Base-by-base conservation (phyloP, 495 filamentous ascomycete species). In the Tricharina praecox region DNA sequence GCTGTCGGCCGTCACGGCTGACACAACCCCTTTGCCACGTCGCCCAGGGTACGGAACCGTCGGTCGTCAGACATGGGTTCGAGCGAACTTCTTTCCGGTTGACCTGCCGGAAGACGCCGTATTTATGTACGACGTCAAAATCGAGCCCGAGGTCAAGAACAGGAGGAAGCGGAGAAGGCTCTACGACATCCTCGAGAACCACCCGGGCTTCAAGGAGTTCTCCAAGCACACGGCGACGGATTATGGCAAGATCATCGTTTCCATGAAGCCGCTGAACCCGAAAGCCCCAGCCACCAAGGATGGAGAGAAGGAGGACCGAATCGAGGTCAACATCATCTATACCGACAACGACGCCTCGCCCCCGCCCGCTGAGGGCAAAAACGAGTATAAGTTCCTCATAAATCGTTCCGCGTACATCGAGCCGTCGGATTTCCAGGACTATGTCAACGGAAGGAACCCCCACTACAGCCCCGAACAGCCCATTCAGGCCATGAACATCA, bases 61-160 rank as follows among this genome's bases (percentile, higher is more conserved):
- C 11, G 79, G 79, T 15, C 59, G 25, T 4, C 41, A 58, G 15
- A 64, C 77, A 3, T 58, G 62, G 4, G 65, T 83, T 0, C 79
- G 72, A 67, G 68, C 79, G 28, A 83, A 83, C 58, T 79, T 78
- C 48, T 73, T 81, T 51, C 62, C 69, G 2, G 45, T 83, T 19
- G 63, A 64, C 19, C 56, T 62, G 0, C 50, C 53, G 23, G 68
- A 49, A 51, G 43, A 35, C 25, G 66, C 53, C 35, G 50, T 8
- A 48, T 56, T 52, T 34, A 74, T 58, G 45, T 65, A 66, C 35
- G 65, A 69, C 47, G 58, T 64, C 44, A 48, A 65, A 33, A 49
- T 56, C 16, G 59, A 67, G 24, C 55, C 41, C 50, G 65, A 53
- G 34, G 62, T 69, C 1, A 68, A 67, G 46, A 56, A 53, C 16